Conservation (phyloP, 1,284 basidiomycete genomes). For the Pascua sp. region DNA sequence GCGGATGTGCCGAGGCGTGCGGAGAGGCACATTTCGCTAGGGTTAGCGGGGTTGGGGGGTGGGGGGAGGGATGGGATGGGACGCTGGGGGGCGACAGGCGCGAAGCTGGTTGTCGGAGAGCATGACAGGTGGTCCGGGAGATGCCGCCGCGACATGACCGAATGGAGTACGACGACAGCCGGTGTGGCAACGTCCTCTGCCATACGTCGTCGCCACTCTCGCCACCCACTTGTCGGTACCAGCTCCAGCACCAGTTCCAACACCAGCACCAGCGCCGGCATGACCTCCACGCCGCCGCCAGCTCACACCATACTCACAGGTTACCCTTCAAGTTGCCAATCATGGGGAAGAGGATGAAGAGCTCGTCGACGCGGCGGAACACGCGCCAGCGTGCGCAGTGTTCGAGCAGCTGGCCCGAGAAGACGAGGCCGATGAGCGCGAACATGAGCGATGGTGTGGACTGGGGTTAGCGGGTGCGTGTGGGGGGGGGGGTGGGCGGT, state of each 20-base stretch:
- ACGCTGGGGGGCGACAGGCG: neutral
- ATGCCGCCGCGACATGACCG: no score
- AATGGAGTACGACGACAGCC: no score
- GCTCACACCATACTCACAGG: constrained; percentile 63
- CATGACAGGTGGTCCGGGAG: no score
- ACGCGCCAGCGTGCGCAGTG: constrained; percentile 84
- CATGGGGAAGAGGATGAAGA: constrained; percentile 94
- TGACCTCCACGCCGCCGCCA: no score
- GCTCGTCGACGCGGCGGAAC: constrained; percentile 84
- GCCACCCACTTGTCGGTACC: no score
- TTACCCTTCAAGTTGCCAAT: constrained; percentile 94
- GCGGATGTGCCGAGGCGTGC: constrained; percentile 48
- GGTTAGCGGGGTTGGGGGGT: neutral
- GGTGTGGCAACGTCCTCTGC: neutral
- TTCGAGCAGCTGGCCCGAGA: constrained; percentile 84
- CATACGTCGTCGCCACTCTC: neutral
- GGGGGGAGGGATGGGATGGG: neutral
- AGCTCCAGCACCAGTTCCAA: no score
- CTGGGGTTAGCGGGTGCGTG: constrained; percentile 24
- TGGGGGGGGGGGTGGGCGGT: no score
- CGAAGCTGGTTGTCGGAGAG: no score
- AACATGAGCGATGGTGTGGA: constrained; percentile 52
- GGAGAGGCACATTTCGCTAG: constrained; percentile 52
- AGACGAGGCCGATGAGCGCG: constrained; percentile 58
- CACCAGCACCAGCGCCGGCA: no score